Evolutionary conservation across 352 stramenopile genomes (phyloP), one percentile per base, ranked within the genome.

Genomic region (Sclerospora graminicola): DNA sequence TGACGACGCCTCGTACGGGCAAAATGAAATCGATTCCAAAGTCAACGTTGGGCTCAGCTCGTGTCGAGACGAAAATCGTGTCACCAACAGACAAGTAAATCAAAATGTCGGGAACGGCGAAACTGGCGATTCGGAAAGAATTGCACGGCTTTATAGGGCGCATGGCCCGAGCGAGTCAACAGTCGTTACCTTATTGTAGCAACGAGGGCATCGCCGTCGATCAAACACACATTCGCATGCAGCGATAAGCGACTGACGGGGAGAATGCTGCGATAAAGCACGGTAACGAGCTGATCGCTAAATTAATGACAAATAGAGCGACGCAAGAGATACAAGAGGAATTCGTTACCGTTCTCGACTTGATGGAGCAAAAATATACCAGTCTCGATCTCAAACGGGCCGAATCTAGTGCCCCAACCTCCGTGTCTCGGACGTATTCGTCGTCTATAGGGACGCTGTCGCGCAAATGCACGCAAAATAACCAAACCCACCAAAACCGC

Each of bases 61-160:
- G 50, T 28, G 37, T 15, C 13, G 60, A 76, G 40, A 57, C 57
- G 23, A 67, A 62, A 34, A 76, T 91, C 48, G 79, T 89, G 45
- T 89, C 76, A 15, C 79, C 79, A 1, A 70, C 55, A 4, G 74
- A 83, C 19, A 91, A 91, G 56, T 70, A 89, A 36, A 84, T 91
- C 45, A 63, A 76, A 38, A 62, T 81, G 6, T 87, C 72, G 8
- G 79, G 79, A 3, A 84, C 71, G 1, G 66, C 66, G 7, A 85
- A 84, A 46, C 54, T 84, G 38, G 69, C 68, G 2, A 59, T 85
- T 42, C 66, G 78, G 14, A 59, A 63, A 15, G 72, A 85, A 60
- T 68, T 87, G 55, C 71, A 84, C 51, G 71, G 70, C 26, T 85
- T 84, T 53, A 66, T 87, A n/a, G 72, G 63, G 1, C 60, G 71